These are phyloP conservation scores for Adansonia rubrostipa DNA, from an alignment of 441 rosid genomes.

Conservation along the genomic window DNA sequence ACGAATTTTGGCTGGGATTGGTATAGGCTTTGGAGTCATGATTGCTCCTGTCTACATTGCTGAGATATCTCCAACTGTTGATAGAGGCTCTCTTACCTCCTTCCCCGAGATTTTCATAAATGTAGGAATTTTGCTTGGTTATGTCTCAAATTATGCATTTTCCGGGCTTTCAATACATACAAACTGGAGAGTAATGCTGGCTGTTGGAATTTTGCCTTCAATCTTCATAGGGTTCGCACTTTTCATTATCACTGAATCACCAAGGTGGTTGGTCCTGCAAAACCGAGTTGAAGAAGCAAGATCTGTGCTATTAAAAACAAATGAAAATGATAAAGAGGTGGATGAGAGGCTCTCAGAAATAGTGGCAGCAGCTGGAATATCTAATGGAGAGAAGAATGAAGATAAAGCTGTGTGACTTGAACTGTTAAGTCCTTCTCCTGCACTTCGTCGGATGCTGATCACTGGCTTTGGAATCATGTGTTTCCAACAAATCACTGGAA, in stretches of 20 bases:
- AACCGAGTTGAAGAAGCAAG: conserved; percentile 74
- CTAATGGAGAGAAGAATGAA: conserved; percentile 45
- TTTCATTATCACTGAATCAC: conserved; percentile 85
- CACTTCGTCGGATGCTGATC: conserved; percentile 66
- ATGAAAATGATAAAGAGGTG: conserved; percentile 63
- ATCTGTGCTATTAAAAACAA: conserved; percentile 69
- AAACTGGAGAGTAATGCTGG: conserved; percentile 90
- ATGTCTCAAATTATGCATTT: conserved; percentile 82
- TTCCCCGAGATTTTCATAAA: conserved; percentile 86
- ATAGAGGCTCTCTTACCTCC: conserved; percentile 77
- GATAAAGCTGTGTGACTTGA: conserved; percentile 81
- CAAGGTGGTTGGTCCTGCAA: conserved; percentile 86
- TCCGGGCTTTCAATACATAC: conserved; percentile 65
- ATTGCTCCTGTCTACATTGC: conserved; percentile 87
- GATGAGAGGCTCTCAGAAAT: conserved; percentile 85
- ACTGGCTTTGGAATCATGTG: conserved; percentile 85
- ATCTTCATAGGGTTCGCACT: conserved; percentile 70
- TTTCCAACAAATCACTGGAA: conserved; percentile 87
- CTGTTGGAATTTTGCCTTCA: conserved; percentile 80
- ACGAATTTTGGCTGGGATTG: conserved; percentile 74
- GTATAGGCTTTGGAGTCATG: conserved; percentile 85
- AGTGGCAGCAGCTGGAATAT: conserved; percentile 57
- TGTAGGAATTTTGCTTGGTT: conserved; percentile 81
- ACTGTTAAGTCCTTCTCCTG: conserved; percentile 69
- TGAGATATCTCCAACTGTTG: conserved; percentile 70